Base-by-base conservation (phyloP, 2,329 filamentous ascomycete genomes). In the Cyanodermella asteris region DNA sequence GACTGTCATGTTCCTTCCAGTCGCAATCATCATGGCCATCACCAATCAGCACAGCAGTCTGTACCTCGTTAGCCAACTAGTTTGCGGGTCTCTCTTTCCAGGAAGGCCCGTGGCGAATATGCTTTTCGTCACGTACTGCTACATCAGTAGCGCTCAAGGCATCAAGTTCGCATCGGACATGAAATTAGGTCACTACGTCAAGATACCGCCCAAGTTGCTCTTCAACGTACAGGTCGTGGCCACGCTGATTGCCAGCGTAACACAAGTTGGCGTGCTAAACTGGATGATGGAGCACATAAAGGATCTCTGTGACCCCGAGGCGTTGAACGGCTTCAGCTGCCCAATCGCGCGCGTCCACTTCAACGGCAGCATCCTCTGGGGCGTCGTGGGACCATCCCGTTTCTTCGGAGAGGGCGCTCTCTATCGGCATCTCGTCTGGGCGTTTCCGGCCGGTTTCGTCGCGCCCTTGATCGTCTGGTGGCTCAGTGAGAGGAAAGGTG, bases 91-190 rank as follows among this genome's bases (percentile, higher is more conserved):
- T 25, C 58, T 80, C 10, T 90, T 90, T 43, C 78, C 78, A 1
- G 80, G 80, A 15, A 71, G 74, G 1, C 80, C 80, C 1, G 76
- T 90, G 7, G 80, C 78, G 25, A 87, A 90, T 46, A 90, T 90
- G 80, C 76, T 90, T 18, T 91, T 90, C 39, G 77, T 84, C 23
- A 87, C 77, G 0, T 91, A 87, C 43, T 78, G 77, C 32, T 90
- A 87, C 47, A 87, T 87, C 41, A 81, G 75, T 4, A 82, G 75
- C 0, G 75, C 77, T 0, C 80, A 91, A 50, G 80, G 80, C 15
- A 73, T 90, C 45, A 87, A 90, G 42, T 91, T 90, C 42, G 73
- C 76, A 2, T 72, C 75, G 3, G 80, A 91, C 44, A 59, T 91
- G 25, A 91, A 91, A 47, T 62, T 91, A 1, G 80, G 46, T 6